Evolutionary conservation across 2,329 filamentous ascomycete genomes (phyloP).

Genomic region (Aspergillus viridinutans): DNA sequence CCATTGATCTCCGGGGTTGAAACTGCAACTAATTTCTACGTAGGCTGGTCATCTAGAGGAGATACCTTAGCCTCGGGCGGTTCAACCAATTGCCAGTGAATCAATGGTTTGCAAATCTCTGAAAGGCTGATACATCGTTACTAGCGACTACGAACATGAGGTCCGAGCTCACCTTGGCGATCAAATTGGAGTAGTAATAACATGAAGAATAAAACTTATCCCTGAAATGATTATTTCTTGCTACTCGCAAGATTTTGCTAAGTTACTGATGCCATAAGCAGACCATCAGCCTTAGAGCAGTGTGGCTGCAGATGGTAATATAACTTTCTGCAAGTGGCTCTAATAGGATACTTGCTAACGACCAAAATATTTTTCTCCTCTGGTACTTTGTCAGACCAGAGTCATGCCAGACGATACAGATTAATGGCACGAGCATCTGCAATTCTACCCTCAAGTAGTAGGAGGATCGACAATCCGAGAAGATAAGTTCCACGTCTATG

Average conservation of each 20-base stretch:
- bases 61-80: not conserved
- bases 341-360: slow-evolving; percentile 9
- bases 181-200: not conserved
- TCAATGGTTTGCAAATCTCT: not conserved
- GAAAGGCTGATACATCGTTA: not conserved
- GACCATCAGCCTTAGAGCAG: slow-evolving; percentile 5
- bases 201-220: too few species aligned
- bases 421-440: not conserved
- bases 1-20: not conserved
- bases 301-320: slow-evolving; percentile 19
- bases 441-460: not conserved
- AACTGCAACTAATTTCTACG: not conserved
- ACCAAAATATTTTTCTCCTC: not conserved
- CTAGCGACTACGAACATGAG: slow-evolving; percentile 12
- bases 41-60: not conserved
- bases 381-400: not conserved
- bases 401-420: not conserved
- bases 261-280: not conserved
- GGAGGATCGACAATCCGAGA: not conserved
- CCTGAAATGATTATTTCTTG: not conserved
- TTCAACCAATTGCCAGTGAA: not conserved
- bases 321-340: slow-evolving; percentile 16
- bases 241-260: not conserved
- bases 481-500: not conserved
- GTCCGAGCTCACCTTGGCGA: slow-evolving; percentile 9